Evolutionary conservation across 2,329 filamentous ascomycete genomes (phyloP).

Genomic region (Colletotrichum truncatum): DNA sequence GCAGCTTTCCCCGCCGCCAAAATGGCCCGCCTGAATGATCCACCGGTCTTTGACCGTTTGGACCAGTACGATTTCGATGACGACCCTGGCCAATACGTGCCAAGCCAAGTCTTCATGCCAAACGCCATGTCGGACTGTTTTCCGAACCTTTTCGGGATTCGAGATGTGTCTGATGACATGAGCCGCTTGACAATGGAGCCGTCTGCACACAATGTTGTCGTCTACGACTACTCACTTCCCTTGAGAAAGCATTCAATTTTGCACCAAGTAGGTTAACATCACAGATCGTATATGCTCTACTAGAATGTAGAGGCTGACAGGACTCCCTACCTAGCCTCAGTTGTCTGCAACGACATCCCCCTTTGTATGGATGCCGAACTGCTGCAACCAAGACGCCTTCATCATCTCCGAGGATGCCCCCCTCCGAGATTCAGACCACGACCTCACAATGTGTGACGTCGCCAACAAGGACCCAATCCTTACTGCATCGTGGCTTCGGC

Average conservation of each 20-base stretch:
- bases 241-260: neutral
- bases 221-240: neutral
- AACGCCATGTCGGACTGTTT: no score
- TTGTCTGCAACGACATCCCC: neutral
- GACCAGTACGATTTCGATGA: constrained; percentile 9
- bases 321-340: constrained; percentile 11
- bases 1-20: neutral
- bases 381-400: neutral
- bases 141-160: no score
- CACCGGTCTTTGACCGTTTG: constrained; percentile 14
- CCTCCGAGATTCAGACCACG: neutral
- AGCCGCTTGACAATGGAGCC: no score
- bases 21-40: constrained; percentile 2
- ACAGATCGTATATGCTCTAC: constrained; percentile 6
- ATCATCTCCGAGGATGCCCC: neutral
- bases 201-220: no score
- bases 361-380: neutral
- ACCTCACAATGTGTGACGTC: neutral
- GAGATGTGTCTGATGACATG: no score
- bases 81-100: neutral
- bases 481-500: neutral
- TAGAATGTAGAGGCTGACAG: constrained; percentile 21
- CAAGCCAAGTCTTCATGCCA: no score
- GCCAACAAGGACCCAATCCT: neutral
- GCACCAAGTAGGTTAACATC: constrained; percentile 17